Base-by-base conservation (phyloP, 1,139 yeast genomes). In the Yamadazyma mexicana region DNA sequence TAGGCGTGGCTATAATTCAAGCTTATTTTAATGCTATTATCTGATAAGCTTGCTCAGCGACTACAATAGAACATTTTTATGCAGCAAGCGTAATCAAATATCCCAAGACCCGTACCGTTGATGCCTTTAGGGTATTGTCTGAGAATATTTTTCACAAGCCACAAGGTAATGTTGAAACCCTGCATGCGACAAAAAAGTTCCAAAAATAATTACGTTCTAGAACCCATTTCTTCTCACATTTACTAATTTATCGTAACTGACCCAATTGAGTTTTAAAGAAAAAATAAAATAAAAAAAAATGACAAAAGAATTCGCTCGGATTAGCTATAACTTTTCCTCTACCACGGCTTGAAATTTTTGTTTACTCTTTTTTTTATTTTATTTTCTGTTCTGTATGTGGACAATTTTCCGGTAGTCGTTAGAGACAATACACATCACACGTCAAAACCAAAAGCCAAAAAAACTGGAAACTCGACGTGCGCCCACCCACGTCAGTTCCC, bases 191-290 rank as follows among this genome's bases (percentile, higher is more conserved):
- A 10, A 28, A 28, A 11, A 7, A 16, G 31, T 28, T 14, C 20
- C 31, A 16, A 28, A 28, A 28, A 16, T 28, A 28, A 17, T 9
- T 28, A 20, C 20, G 31, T 28, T 28, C 31, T 28, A 28, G 31
- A 28, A 28, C 31, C 14, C 31, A 6, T 26, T 5, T 26, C 29
- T 3, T 26, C 8, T 5, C 16, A 26, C 6, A 28, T 16, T 7
- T 28, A 3, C 4, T 8, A 4, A 28, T 28, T n/a, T 28, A 16
- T 28, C 31, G 31, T 28, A 28, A 28, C 20, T 28, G 31, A 4
- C 31, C 31, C 15, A 28, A 28, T 28, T 28, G 16, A 28, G 31
- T 16, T 15, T 28, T 16, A 6, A 9, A 6, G n/a, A 16, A 28
- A 28, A 7, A 7, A 11, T 6, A 24, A 28, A 28, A 12, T 5